Evolutionary conservation across 2,329 filamentous ascomycete species (phyloP).

Genomic region (Neofusicoccum cordaticola): DNA sequence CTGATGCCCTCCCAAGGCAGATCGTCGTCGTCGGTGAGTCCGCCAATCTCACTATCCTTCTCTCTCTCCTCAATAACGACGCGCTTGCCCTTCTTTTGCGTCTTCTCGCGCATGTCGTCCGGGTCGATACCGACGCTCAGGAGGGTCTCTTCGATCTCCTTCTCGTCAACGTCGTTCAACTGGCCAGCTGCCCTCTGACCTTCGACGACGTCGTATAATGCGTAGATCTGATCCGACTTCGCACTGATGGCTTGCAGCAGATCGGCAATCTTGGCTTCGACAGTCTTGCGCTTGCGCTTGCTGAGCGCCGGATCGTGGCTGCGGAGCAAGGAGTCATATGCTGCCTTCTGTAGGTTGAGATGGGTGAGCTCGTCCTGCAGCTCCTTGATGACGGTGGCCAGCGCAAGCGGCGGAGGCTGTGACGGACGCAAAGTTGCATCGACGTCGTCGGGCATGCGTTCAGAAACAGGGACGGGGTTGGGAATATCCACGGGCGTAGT

Average conservation of each 20-base stretch:
- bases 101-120: slow-evolving; percentile 28
- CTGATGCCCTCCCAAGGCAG: slow-evolving; percentile 41
- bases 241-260: slow-evolving; percentile 64
- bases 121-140: slow-evolving; percentile 41
- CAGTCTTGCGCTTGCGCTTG: slow-evolving; percentile 60
- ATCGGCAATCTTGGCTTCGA: slow-evolving; percentile 61
- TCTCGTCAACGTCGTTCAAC: slow-evolving; percentile 60
- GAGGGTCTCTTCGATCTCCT: slow-evolving; percentile 43
- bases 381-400: slow-evolving; percentile 79
- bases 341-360: slow-evolving; percentile 66
- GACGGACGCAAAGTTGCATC: slow-evolving; percentile 60
- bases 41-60: slow-evolving; percentile 28
- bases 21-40: slow-evolving; percentile 32
- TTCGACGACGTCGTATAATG: slow-evolving; percentile 78
- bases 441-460: slow-evolving; percentile 52
- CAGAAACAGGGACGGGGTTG: slow-evolving; percentile 50
- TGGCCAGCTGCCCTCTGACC: slow-evolving; percentile 67
- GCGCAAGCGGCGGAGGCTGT: slow-evolving; percentile 67
- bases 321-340: slow-evolving; percentile 52
- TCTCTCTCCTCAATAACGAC: slow-evolving; percentile 37
- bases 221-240: slow-evolving; percentile 78
- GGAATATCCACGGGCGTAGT: slow-evolving; percentile 37
- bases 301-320: slow-evolving; percentile 53
- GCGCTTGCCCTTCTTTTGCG: slow-evolving; percentile 28
- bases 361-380: slow-evolving; percentile 77